phyloP scores from a whole-genome alignment of 768 basidiomycete genomes.

The Boletus reticulatus region DNA sequence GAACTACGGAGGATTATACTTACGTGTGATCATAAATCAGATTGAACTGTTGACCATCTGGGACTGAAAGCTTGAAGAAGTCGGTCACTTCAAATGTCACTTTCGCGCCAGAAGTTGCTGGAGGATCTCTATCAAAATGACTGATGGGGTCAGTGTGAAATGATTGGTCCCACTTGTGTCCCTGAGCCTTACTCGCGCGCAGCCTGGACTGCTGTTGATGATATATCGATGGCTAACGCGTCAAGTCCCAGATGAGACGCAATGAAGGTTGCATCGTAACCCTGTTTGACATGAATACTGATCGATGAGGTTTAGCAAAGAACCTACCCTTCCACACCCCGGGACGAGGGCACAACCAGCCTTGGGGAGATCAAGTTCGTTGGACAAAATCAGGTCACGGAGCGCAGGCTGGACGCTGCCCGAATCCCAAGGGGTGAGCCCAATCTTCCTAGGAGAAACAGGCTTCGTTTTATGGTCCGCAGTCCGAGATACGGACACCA shows the following conservation, averaged over 20 bases:
- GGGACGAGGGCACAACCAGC: constrained; percentile 47
- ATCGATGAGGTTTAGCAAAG: not conserved
- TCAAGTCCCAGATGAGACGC: constrained; percentile 19
- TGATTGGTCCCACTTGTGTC: not conserved
- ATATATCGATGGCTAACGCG: constrained; percentile 18
- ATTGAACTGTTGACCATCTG: constrained; percentile 9
- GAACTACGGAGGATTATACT: not conserved
- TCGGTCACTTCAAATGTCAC: constrained; percentile 20
- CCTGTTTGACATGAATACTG: constrained; percentile 9
- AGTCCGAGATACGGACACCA: not conserved
- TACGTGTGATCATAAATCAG: constrained; percentile 20
- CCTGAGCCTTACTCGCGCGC: constrained; percentile 18
- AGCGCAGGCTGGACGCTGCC: constrained; percentile 56
- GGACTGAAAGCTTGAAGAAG: constrained; percentile 19
- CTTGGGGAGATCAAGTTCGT: constrained; percentile 42
- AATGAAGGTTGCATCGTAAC: constrained; percentile 18
- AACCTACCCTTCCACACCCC: constrained; percentile 51
- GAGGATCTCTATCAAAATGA: not conserved
- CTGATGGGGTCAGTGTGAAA: constrained; percentile 1
- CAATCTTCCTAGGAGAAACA: constrained; percentile 37
- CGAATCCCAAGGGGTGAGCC: constrained; percentile 63
- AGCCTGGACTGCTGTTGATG: constrained; percentile 12
- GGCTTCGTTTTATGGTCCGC: not conserved
- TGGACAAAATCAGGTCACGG: constrained; percentile 47
- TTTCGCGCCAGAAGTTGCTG: not conserved